These are phyloP conservation scores for Fonsecaea monophora DNA, from an alignment of 2,329 filamentous ascomycete genomes.

Conservation along the genomic window DNA sequence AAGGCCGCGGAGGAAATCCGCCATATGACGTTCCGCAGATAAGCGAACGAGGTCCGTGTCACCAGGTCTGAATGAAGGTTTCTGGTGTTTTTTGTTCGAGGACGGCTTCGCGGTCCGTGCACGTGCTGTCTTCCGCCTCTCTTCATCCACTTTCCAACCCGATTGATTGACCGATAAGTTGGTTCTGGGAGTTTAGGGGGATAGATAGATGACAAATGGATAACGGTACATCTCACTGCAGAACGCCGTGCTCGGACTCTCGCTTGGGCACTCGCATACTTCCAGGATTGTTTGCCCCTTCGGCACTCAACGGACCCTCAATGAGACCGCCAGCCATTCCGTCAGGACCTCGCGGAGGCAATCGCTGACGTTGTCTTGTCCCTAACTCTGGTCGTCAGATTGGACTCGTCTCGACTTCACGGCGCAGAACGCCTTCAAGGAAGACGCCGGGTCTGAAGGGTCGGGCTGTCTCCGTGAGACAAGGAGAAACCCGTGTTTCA, in stretches of 20 bases:
- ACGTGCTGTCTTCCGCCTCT: neutral
- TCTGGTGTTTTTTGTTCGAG: neutral
- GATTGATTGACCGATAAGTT: no score
- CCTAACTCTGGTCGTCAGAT: conserved; percentile 15
- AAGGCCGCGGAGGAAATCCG: neutral
- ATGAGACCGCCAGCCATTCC: neutral
- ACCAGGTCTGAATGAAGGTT: neutral
- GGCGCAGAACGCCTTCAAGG: conserved; percentile 50
- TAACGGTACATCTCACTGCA: no score
- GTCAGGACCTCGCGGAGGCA: neutral
- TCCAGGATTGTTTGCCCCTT: no score
- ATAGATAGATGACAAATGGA: no score
- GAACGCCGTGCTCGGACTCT: no score
- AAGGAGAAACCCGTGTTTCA: conserved; percentile 43
- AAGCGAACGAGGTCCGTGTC: conserved; percentile 7
- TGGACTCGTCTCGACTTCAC: conserved; percentile 28
- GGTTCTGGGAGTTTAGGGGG: no score
- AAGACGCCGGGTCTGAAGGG: conserved; percentile 53
- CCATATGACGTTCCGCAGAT: neutral
- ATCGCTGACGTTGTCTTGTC: neutral
- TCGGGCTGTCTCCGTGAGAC: conserved; percentile 44
- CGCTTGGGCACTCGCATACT: no score
- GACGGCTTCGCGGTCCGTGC: conserved; percentile 1
- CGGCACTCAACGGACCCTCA: neutral
- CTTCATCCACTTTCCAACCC: neutral